Evolutionary conservation across 352 stramenopile genomes (phyloP).

Genomic region (Paralagenidium karlingii): DNA sequence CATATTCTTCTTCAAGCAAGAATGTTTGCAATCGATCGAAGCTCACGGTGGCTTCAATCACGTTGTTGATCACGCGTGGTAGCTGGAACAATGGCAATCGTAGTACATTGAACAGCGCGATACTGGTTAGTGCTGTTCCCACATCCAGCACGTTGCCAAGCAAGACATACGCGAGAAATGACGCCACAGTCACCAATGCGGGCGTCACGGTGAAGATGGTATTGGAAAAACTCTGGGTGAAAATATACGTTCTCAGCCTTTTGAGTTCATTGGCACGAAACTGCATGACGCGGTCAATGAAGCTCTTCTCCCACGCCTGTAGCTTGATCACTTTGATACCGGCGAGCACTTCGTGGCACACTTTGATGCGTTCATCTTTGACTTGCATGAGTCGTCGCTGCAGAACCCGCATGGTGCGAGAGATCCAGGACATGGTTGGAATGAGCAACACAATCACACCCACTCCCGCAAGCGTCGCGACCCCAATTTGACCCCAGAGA

Average conservation of each 20-base stretch:
- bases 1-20: conserved; percentile 40
- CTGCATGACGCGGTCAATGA: conserved; percentile 43
- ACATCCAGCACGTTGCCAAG: conserved; percentile 87
- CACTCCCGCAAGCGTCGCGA: conserved; percentile 84
- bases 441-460: conserved; percentile 89
- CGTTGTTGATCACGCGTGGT: conserved; percentile 90
- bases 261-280: conserved; percentile 65
- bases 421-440: conserved; percentile 85
- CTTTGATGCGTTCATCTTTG: conserved; percentile 88
- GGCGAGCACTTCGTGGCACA: conserved; percentile 88
- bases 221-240: conserved; percentile 29
- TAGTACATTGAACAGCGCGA: conserved; percentile 95
- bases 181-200: conserved; percentile 84
- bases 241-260: conserved; percentile 54
- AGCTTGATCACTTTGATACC: conserved; percentile 96
- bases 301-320: conserved; percentile 90
- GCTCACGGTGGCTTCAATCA: conserved; percentile 84
- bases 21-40: conserved; percentile 40
- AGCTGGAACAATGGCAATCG: conserved; percentile 97
- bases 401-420: conserved; percentile 71
- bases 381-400: conserved; percentile 83
- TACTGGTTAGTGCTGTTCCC: conserved; percentile 84
- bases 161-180: conserved; percentile 74
- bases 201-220: conserved; percentile 79
- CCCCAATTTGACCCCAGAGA: conserved; percentile 65